Evolutionary conservation across 106 monocot genomes (phyloP).

Genomic region (Cymbidium sinense): DNA sequence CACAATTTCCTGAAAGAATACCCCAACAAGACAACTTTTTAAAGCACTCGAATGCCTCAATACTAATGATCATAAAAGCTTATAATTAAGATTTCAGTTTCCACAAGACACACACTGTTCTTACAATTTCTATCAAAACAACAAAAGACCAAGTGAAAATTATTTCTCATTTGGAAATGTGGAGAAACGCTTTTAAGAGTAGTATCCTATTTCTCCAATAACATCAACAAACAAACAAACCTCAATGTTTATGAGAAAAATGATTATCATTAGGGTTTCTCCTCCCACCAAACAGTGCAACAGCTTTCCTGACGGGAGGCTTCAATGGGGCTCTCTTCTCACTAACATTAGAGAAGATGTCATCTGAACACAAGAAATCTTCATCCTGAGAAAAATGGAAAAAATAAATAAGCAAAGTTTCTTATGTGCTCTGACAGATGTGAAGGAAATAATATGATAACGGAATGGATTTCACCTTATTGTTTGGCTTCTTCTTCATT

Average conservation of each 20-base stretch:
- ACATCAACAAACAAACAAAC: not conserved
- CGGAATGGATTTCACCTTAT: slow-evolving; percentile 42
- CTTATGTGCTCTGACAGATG: not conserved
- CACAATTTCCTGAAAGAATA: too few relatives aligned
- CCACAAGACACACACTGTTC: too few relatives aligned
- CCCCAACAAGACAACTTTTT: too few relatives aligned
- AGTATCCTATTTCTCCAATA: too few relatives aligned
- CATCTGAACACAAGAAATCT: slow-evolving; percentile 63
- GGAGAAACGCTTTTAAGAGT: too few relatives aligned
- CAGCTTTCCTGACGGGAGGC: slow-evolving; percentile 84
- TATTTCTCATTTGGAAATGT: not conserved
- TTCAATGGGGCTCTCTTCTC: slow-evolving; percentile 73
- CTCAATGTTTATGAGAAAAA: slow-evolving; percentile 45
- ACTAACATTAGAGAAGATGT: slow-evolving; percentile 54
- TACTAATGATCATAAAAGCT: too few relatives aligned
- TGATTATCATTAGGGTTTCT: slow-evolving; percentile 96
- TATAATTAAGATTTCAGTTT: too few relatives aligned
- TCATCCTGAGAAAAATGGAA: slow-evolving; percentile 36
- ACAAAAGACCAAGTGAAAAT: not conserved
- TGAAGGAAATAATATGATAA: not conserved
- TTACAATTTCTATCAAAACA: not conserved
- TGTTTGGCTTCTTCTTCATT: slow-evolving; percentile 52
- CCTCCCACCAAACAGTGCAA: slow-evolving; percentile 73
- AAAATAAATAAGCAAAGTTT: not conserved
- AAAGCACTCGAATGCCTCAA: too few relatives aligned